Percentiles rank a stretch among this genome's conserved stretches.
These are phyloP conservation scores for Cyamopsis tetragonoloba DNA, from an alignment of 306 rosid genomes.

Conservation along the genomic window DNA sequence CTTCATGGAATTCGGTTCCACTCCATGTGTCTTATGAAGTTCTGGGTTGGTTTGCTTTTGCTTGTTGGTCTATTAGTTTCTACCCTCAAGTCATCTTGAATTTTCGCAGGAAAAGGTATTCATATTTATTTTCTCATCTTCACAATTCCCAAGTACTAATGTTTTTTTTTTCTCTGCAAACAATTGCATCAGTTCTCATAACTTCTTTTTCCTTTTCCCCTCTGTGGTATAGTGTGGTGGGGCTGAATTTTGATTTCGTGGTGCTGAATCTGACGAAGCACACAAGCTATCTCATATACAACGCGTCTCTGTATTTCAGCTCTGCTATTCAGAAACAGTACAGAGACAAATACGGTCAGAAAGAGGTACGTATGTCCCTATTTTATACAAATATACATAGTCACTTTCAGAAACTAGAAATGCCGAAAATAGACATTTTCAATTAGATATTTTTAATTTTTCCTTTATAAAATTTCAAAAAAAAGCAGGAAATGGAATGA, in stretches of 20 bases:
- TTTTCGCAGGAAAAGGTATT: slow-evolving; percentile 72
- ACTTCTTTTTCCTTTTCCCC: neutral
- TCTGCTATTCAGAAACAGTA: slow-evolving; percentile 66
- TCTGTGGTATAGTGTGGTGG: slow-evolving; percentile 64
- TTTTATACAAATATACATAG: neutral
- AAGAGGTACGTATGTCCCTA: slow-evolving; percentile 49
- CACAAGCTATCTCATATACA: slow-evolving; percentile 75
- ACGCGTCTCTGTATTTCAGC: slow-evolving; percentile 74
- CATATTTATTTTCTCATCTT: neutral
- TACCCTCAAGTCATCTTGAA: slow-evolving; percentile 84
- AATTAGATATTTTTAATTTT: neutral
- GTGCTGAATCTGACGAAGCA: slow-evolving; percentile 83
- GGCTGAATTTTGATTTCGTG: slow-evolving; percentile 82
- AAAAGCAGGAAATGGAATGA: too few relatives aligned
- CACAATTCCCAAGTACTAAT: too few relatives aligned
- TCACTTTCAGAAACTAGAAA: too few relatives aligned
- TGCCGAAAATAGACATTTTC: too few relatives aligned
- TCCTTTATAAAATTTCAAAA: too few relatives aligned
- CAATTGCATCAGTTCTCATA: neutral
- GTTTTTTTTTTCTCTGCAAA: neutral
- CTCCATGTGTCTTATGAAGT: slow-evolving; percentile 59
- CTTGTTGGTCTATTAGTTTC: slow-evolving; percentile 68
- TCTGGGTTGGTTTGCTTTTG: slow-evolving; percentile 77
- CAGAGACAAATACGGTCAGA: slow-evolving; percentile 57
- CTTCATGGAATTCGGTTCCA: slow-evolving; percentile 73